phyloP scores from a whole-genome alignment of 352 stramenopile species.

The Pythium utonaiense region DNA sequence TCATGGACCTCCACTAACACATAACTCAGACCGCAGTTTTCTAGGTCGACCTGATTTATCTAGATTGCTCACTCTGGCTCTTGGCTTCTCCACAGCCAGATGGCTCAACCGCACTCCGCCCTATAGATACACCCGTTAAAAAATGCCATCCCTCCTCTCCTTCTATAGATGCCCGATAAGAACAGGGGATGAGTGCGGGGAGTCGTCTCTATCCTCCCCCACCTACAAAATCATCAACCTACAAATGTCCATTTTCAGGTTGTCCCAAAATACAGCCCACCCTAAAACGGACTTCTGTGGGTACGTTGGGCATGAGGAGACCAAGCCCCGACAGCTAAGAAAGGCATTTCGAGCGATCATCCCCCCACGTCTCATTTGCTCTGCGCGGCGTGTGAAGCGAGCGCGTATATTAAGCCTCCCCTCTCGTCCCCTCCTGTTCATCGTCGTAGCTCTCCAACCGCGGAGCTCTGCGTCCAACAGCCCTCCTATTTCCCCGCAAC shows the following conservation, averaged over 20 bases:
- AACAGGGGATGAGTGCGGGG: too few relatives aligned
- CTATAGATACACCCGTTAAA: too few relatives aligned
- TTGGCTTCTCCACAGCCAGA: neutral
- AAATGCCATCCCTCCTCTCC: slow-evolving; percentile 13
- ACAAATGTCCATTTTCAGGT: slow-evolving; percentile 6
- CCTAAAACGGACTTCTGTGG: neutral
- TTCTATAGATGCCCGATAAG: too few relatives aligned
- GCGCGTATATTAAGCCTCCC: slow-evolving; percentile 3
- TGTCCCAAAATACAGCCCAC: slow-evolving; percentile 17
- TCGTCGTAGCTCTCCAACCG: neutral
- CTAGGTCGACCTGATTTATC: slow-evolving; percentile 26
- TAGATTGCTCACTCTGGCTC: neutral
- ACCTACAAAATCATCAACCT: slow-evolving; percentile 2
- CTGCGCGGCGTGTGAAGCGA: neutral
- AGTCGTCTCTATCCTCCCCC: neutral
- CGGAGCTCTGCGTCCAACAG: neutral
- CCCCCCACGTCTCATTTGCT: neutral
- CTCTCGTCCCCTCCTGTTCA: neutral
- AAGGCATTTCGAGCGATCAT: slow-evolving; percentile 6
- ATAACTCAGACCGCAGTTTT: slow-evolving; percentile 13
- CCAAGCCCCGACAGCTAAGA: slow-evolving; percentile 1
- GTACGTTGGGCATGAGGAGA: neutral
- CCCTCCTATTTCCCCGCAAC: neutral
- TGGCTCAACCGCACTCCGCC: neutral
- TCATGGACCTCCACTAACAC: neutral